These are phyloP conservation scores for Corymbia citriodora DNA, from an alignment of 441 rosid species.

Conservation along the genomic window DNA sequence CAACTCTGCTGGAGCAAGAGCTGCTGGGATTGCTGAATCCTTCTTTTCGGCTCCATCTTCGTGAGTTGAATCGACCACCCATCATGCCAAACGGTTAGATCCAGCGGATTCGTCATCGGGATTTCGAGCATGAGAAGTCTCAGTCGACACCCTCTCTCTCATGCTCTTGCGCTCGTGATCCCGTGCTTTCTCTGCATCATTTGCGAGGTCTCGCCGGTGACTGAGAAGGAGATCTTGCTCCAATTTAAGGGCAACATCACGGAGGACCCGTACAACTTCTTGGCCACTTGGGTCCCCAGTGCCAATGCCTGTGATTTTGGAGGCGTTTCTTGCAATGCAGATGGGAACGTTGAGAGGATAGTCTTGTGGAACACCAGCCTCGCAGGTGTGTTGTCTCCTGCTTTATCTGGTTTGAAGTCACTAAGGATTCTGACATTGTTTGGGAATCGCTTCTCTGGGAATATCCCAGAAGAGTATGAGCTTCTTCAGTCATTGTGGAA, in stretches of 20 bases:
- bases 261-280: conserved; percentile 57
- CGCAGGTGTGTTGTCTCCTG: conserved; percentile 58
- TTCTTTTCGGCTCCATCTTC: conserved; percentile 13
- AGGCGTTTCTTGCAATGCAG: conserved; percentile 67
- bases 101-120: conserved; percentile 12
- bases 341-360: conserved; percentile 73
- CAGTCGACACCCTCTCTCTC: conserved; percentile 22
- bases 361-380: conserved; percentile 86
- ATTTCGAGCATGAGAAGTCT: conserved; percentile 63
- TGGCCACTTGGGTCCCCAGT: conserved; percentile 62
- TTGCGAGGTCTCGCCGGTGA: conserved; percentile 31
- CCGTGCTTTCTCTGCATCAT: conserved; percentile 18
- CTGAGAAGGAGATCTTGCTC: conserved; percentile 77
- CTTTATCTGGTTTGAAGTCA: conserved; percentile 62
- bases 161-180: conserved; percentile 37
- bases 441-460: conserved; percentile 79
- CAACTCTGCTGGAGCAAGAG: conserved; percentile 15
- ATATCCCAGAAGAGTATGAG: conserved; percentile 65
- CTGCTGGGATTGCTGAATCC: neutral
- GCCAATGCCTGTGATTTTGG: conserved; percentile 62
- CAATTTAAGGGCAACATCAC: conserved; percentile 69
- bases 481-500: conserved; percentile 70
- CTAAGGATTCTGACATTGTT: conserved; percentile 81
- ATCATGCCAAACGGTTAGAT: conserved; percentile 72
- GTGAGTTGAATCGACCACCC: conserved; percentile 25